Base-by-base conservation (phyloP, 2,329 filamentous ascomycete genomes). In the Trichophyton equinum region DNA sequence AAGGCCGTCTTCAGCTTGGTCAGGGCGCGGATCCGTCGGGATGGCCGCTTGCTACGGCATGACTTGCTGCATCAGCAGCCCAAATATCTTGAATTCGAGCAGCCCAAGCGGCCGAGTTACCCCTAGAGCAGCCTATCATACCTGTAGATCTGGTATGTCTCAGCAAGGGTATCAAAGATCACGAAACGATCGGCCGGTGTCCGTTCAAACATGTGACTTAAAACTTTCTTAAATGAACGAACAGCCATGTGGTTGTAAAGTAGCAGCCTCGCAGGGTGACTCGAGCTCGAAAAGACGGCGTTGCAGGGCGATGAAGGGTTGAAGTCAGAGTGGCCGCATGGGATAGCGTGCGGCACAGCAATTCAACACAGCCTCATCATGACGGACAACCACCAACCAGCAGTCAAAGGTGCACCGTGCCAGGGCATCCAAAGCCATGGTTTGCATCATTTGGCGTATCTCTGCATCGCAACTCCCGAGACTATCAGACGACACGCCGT, bases 131-230 rank as follows among this genome's bases (percentile, higher is more conserved):
- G 51, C 51, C 51, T 55, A 55, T 55, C 51, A 8, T 27, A 20
- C 51, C 15, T n/a, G 25, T n/a, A 15, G n/a, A 33, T 18, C 49
- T 36, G 49, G 33, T 20, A 33, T 55, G 11, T 27, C 20, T 36
- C 11, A 25, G 51, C 51, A 55, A 38, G 25, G 51, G 51, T 36
- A 55, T 55, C 51, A 36, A 55, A 20, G 27, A 55, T 55, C 15
- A 36, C 36, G 55, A 44, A 57, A 57, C 55, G 55, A 57, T 57
- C 55, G 22, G 36, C 55, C 55, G 36, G 55, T 42, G 55, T 36
- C 22, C 22, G 18, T 40, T 57, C 36, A 36, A 57, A 40, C 55
- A 57, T 57, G 55, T 57, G 55, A 57, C 42, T 40, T 7, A 30
- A 55, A 55, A 55, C 27, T 42, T 44, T 57, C 22, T 25, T 40